Conservation (phyloP, 1,284 basidiomycete species). For the Irpex sp. region DNA sequence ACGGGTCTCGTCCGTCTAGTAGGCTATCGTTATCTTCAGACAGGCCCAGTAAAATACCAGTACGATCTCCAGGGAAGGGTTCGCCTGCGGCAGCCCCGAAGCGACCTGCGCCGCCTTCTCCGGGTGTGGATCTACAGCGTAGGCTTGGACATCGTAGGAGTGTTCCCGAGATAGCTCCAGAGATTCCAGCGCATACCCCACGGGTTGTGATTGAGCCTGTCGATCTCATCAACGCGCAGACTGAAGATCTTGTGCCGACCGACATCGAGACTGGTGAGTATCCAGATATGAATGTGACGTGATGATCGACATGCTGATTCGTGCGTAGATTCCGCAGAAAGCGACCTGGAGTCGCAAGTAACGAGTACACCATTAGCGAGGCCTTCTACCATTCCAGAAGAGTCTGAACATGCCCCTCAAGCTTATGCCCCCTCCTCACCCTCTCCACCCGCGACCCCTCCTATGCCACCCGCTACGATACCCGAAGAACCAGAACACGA, state of each 20-base stretch:
- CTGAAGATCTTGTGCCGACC: slow-evolving; percentile 7
- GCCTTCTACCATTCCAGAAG: slow-evolving; percentile 25
- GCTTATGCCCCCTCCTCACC: slow-evolving; percentile 19
- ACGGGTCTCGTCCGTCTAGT: slow-evolving; percentile 23
- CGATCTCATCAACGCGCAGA: slow-evolving; percentile 3
- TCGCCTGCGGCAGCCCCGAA: neutral
- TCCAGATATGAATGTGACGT: neutral
- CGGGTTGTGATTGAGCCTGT: slow-evolving; percentile 3
- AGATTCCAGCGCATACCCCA: slow-evolving; percentile 18
- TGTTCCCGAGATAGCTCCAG: slow-evolving; percentile 20
- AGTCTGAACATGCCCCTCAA: neutral
- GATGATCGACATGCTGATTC: neutral
- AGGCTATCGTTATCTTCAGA: slow-evolving; percentile 14
- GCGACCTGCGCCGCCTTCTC: slow-evolving; percentile 1
- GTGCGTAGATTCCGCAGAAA: slow-evolving; percentile 13
- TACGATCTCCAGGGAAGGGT: slow-evolving; percentile 31
- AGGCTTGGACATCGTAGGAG: slow-evolving; percentile 27
- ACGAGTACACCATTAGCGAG: slow-evolving; percentile 37
- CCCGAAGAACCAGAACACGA: slow-evolving; percentile 4
- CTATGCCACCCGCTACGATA: neutral
- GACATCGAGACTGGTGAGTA: slow-evolving; percentile 9
- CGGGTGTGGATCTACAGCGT: slow-evolving; percentile 6
- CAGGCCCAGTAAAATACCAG: slow-evolving; percentile 40
- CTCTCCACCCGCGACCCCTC: slow-evolving; percentile 13
- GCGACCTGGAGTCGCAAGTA: slow-evolving; percentile 8